Evolutionary conservation across 2,329 filamentous ascomycete species (phyloP).

Genomic region (Knoxdaviesia proteae): DNA sequence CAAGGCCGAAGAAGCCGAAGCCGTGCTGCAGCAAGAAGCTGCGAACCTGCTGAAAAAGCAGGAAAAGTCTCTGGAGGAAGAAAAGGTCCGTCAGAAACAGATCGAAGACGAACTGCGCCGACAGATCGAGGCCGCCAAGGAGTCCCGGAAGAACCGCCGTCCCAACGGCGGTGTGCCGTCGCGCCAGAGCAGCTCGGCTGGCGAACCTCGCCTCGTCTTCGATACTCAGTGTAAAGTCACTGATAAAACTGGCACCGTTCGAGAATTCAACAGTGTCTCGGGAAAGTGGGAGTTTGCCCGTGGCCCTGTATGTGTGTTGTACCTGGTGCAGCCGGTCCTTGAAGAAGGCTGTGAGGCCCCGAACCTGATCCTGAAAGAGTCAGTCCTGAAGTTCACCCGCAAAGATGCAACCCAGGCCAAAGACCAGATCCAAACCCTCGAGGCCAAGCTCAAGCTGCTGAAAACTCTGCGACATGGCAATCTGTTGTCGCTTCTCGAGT

Average conservation of each 20-base stretch:
- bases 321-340: slow-evolving; percentile 51
- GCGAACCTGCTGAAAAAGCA: slow-evolving; percentile 27
- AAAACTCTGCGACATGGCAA: slow-evolving; percentile 59
- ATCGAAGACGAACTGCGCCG: slow-evolving; percentile 52
- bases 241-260: slow-evolving; percentile 38
- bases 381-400: slow-evolving; percentile 33
- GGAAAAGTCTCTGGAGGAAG: slow-evolving; percentile 40
- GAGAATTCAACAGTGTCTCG: slow-evolving; percentile 51
- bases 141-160: slow-evolving; percentile 40
- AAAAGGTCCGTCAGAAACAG: slow-evolving; percentile 48
- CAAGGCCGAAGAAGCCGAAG: slow-evolving; percentile 46
- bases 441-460: slow-evolving; percentile 54
- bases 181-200: slow-evolving; percentile 9
- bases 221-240: slow-evolving; percentile 45
- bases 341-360: slow-evolving; percentile 31
- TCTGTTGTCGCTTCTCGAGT: slow-evolving; percentile 61
- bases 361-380: slow-evolving; percentile 55
- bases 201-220: slow-evolving; percentile 31
- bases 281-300: slow-evolving; percentile 45
- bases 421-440: slow-evolving; percentile 54
- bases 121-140: slow-evolving; percentile 41
- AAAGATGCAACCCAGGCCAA: slow-evolving; percentile 46
- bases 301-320: slow-evolving; percentile 45
- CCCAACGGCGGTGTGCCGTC: slow-evolving; percentile 16
- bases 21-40: slow-evolving; percentile 13